Conservation (phyloP, 805 yeast genomes). For the Cyberlindnera euphorbiiphila region DNA sequence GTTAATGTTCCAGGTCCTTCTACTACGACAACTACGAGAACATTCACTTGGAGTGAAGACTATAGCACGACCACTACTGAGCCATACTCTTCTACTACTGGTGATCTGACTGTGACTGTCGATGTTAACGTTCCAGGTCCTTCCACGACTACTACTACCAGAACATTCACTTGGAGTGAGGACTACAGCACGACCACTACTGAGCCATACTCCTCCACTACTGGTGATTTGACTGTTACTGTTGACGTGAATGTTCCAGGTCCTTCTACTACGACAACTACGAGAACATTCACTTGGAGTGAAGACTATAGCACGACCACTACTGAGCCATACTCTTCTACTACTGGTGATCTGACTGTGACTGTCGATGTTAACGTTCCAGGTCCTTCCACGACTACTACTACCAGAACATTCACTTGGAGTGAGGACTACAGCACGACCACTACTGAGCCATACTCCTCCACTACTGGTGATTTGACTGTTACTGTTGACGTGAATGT, state of each 20-base stretch:
- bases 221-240: slow-evolving; percentile 10
- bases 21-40: too few relatives aligned
- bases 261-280: slow-evolving; percentile 4
- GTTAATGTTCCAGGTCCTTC: slow-evolving; percentile 8
- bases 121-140: slow-evolving; percentile 3
- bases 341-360: slow-evolving; percentile 11
- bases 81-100: slow-evolving; percentile 7
- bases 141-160: slow-evolving; percentile 5
- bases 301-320: neutral
- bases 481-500: slow-evolving; percentile 9
- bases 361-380: slow-evolving; percentile 7
- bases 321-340: slow-evolving; percentile 7
- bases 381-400: slow-evolving; percentile 4
- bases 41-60: too few relatives aligned
- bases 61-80: too few relatives aligned
- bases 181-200: slow-evolving; percentile 3
- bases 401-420: slow-evolving; percentile 8
- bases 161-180: too few relatives aligned
- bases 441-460: slow-evolving; percentile 5
- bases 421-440: too few relatives aligned
- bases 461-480: slow-evolving; percentile 19
- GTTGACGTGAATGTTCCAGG: slow-evolving; percentile 6
- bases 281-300: slow-evolving; percentile 7
- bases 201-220: slow-evolving; percentile 5
- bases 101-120: slow-evolving; percentile 8